Evolutionary conservation across 306 rosid species (phyloP), one percentile per base, ranked within the genome.

Genomic region (Cicer cuneatum): DNA sequence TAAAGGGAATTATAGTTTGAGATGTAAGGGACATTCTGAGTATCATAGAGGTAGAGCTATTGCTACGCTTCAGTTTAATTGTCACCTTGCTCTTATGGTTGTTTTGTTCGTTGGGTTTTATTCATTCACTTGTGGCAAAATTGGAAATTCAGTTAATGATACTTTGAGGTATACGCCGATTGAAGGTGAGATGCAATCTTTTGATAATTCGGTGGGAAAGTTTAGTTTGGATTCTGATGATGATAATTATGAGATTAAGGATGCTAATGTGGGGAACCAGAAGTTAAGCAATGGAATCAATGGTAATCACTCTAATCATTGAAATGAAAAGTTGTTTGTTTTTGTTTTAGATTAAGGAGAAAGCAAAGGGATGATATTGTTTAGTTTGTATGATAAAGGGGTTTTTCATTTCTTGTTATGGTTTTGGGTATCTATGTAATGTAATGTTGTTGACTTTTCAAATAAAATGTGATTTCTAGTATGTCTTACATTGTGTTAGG

Each of bases 11-110:
- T 91, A 84, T 77, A 91, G 89, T 0, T 21, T 91, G 9, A 82
- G 76, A 63, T 93, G 98, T 54, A 89, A 88, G 60, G 98, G 89
- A 0, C 96, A 91, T 67, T 60, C 80, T 15, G 94, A 89, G 14
- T 89, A 78, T 77, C 98, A 91, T 77, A 80, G 98, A 54, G 98
- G 92, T 37, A 88, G 92, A 51, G 96, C 97, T 7, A 84, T 93
- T n/a, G 97, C 96, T 7, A 93, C 98, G 16, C 97, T 93, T 78
- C 98, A 89, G 82, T 93, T 93, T 73, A 93, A 93, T 77, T 93
- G 96, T 73, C 97, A 89, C 73, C 97, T 93, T 60, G 97, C 98
- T 45, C 79, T 93, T 47, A 8, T 85, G 6, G 93, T 90, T 62
- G 63, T 72, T 16, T 16, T 87, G 33, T 35, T 81, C 2, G 84